Percentiles rank a stretch among this genome's conserved stretches.
These are phyloP conservation scores for Helianthus tuberosus DNA, from an alignment of 129 eudicot species.

Conservation along the genomic window DNA sequence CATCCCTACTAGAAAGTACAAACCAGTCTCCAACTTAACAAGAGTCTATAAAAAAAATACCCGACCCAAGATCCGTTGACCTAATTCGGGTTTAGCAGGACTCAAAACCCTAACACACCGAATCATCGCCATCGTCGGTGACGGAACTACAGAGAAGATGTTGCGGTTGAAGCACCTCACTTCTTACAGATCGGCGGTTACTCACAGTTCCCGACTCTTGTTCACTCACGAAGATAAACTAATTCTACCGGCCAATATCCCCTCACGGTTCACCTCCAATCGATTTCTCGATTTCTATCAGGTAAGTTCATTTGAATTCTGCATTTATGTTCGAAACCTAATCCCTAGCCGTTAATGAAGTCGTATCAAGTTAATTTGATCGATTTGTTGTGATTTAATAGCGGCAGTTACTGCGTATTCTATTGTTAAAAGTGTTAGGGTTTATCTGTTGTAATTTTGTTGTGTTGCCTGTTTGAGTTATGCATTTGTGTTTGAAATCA, in stretches of 20 bases:
- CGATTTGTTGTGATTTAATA: too few species aligned
- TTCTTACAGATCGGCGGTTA: constrained; percentile 37
- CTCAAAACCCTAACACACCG: constrained; percentile 24
- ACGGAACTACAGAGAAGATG: constrained; percentile 43
- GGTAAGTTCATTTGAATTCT: constrained; percentile 28
- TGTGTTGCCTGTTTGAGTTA: too few species aligned
- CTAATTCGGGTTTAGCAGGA: background rate
- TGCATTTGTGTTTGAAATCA: too few species aligned
- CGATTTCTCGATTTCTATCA: constrained; percentile 83
- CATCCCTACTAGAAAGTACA: too few species aligned
- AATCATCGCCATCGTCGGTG: background rate
- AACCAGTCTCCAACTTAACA: too few species aligned
- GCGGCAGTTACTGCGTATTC: too few species aligned
- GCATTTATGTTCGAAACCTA: too few species aligned
- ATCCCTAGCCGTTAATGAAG: background rate
- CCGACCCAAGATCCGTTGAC: constrained; percentile 6
- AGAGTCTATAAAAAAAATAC: background rate
- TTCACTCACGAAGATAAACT: constrained; percentile 28
- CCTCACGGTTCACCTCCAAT: constrained; percentile 55
- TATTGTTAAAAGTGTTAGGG: too few species aligned
- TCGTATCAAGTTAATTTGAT: background rate
- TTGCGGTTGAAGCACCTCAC: constrained; percentile 48
- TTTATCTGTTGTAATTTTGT: too few species aligned
- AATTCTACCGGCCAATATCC: constrained; percentile 38
- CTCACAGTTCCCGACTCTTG: constrained; percentile 22